Evolutionary conservation across 2,329 filamentous ascomycete species (phyloP).

Genomic region (Hymenoscyphus fraxineus): DNA sequence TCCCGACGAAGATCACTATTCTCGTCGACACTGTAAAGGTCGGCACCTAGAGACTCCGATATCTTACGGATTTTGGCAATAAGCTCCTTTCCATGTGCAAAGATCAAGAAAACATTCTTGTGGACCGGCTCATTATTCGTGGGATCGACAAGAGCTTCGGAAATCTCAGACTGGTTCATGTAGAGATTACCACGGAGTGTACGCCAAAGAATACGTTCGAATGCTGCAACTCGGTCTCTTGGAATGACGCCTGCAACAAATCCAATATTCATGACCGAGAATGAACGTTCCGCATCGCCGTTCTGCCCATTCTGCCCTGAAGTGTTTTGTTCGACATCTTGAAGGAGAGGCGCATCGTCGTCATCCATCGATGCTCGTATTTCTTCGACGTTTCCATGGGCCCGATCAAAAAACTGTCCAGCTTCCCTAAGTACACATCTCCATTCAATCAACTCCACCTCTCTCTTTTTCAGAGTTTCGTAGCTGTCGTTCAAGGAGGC

Average conservation of each 20-base stretch:
- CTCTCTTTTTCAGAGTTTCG: constrained; percentile 95
- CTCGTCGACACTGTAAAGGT: constrained; percentile 95
- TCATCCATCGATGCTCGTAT: constrained; percentile 84
- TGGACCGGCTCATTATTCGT: constrained; percentile 85
- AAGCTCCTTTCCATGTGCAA: constrained; percentile 97
- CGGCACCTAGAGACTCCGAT: constrained; percentile 92
- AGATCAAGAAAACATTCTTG: constrained; percentile 99
- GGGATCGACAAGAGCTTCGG: constrained; percentile 87
- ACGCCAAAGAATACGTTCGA: constrained; percentile 96
- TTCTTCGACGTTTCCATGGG: constrained; percentile 93
- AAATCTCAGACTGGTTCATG: constrained; percentile 99
- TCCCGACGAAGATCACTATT: constrained; percentile 93
- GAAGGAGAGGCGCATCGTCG: constrained; percentile 86
- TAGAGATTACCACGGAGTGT: constrained; percentile 96
- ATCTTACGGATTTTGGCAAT: constrained; percentile 99
- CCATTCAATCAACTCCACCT: constrained; percentile 97
- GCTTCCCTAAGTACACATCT: constrained; percentile 96
- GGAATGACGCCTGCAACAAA: constrained; percentile 96
- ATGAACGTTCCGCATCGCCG: constrained; percentile 69
- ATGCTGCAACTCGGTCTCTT: constrained; percentile 86
- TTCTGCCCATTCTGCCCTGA: constrained; percentile 48
- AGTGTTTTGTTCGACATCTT: constrained; percentile 83
- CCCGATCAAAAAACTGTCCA: constrained; percentile 94
- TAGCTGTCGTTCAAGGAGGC: constrained; percentile 95
- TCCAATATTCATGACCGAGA: constrained; percentile 97